A percentile compares a stretch with the other conserved stretches of the same genome.
phyloP scores from a whole-genome alignment of 1,284 basidiomycete species.

The Neonothopanus nambi region DNA sequence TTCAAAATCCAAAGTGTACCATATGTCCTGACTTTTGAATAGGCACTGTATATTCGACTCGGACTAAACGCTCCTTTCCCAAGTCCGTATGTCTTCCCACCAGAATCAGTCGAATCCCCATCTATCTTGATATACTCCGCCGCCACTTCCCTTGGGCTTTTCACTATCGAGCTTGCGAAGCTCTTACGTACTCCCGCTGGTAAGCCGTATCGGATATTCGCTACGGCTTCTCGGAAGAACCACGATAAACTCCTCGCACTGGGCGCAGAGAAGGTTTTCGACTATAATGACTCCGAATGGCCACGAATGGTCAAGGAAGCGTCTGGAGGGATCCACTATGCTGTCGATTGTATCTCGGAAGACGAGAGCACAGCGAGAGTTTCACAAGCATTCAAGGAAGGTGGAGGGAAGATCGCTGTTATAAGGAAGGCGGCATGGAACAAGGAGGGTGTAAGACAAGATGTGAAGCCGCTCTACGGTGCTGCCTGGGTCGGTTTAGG shows the following conservation, averaged over 20 bases:
- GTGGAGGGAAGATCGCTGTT: constrained; percentile 55
- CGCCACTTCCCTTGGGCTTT: neutral
- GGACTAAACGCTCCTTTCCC: constrained; percentile 1
- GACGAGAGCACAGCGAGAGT: constrained; percentile 30
- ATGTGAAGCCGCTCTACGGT: constrained; percentile 29
- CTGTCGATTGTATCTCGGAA: constrained; percentile 35
- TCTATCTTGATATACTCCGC: neutral
- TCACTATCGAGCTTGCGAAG: no score
- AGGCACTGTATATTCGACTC: constrained; percentile 6
- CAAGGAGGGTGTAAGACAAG: constrained; percentile 54
- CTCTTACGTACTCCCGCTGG: no score
- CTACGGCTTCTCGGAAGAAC: constrained; percentile 31
- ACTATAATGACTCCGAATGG: constrained; percentile 32
- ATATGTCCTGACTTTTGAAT: neutral
- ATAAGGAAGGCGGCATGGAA: constrained; percentile 71
- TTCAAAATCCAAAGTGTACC: neutral
- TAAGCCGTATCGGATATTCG: constrained; percentile 28
- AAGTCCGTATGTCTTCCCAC: neutral
- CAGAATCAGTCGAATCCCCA: neutral
- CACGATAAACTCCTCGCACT: constrained; percentile 24
- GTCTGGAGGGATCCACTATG: constrained; percentile 29
- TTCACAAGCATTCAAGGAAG: constrained; percentile 27
- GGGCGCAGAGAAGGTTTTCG: constrained; percentile 31
- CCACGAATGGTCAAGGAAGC: constrained; percentile 26
- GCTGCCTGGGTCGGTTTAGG: constrained; percentile 35